phyloP scores from a whole-genome alignment of 2,329 filamentous ascomycete species.

The Ascomycota sp. region DNA sequence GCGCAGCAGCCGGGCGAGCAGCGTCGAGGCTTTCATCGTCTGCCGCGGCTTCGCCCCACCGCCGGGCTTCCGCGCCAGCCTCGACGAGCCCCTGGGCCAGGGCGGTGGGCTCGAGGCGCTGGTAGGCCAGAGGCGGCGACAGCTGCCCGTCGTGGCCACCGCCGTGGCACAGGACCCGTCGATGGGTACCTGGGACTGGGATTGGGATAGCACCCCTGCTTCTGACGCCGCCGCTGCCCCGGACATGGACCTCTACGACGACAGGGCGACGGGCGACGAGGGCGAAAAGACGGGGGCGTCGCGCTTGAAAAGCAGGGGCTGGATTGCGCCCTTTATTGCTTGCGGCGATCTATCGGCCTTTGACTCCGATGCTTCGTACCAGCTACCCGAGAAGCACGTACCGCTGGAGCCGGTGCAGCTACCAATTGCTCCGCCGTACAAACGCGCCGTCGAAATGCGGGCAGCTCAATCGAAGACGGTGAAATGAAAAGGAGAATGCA shows the following conservation, averaged over 20 bases:
- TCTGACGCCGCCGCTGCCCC: constrained; percentile 12
- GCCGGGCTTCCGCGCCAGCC: constrained; percentile 49
- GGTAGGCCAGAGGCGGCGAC: constrained; percentile 20
- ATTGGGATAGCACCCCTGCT: constrained; percentile 2
- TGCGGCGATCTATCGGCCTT: constrained; percentile 89
- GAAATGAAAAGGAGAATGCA: too few relatives aligned
- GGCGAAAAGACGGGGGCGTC: constrained; percentile 6
- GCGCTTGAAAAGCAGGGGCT: constrained; percentile 30
- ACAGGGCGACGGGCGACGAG: constrained; percentile 9
- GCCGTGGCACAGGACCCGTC: constrained; percentile 23
- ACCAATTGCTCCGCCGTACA: constrained; percentile 89
- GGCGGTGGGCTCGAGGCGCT: constrained; percentile 32
- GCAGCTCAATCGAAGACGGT: constrained; percentile 12
- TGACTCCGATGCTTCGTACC: constrained; percentile 89
- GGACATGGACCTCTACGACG: constrained; percentile 31
- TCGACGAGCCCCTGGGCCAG: constrained; percentile 55
- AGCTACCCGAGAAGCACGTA: constrained; percentile 66
- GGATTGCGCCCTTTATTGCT: constrained; percentile 93
- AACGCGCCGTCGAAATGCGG: constrained; percentile 61
- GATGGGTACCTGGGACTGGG: constrained; percentile 22
- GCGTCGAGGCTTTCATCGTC: constrained; percentile 90
- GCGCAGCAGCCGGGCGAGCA: constrained; percentile 82
- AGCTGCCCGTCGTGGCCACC: constrained; percentile 19
- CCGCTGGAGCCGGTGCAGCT: constrained; percentile 85
- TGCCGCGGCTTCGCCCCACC: constrained; percentile 79